These are phyloP conservation scores for Hsuehochloa calcarea DNA, from an alignment of 176 grass and related monocot genomes.

Conservation along the genomic window DNA sequence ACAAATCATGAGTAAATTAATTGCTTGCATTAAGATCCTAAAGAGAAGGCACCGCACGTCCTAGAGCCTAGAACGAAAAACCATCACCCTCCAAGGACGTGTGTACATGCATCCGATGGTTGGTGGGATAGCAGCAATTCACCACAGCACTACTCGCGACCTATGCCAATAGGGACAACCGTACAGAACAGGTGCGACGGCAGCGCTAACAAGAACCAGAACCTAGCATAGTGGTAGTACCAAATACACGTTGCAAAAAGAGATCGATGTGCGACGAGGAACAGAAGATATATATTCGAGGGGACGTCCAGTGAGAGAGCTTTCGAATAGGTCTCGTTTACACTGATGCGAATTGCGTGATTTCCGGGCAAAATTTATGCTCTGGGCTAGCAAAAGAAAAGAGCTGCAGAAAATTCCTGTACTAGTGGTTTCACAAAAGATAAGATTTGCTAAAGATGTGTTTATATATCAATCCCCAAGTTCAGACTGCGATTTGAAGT, in stretches of 20 bases:
- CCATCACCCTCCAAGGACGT: neutral
- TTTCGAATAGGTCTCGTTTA: constrained; percentile 32
- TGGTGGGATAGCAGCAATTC: constrained; percentile 47
- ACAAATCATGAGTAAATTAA: neutral
- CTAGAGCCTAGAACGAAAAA: neutral
- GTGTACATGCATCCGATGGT: constrained; percentile 31
- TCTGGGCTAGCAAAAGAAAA: neutral
- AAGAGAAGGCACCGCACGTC: neutral
- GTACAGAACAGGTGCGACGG: constrained; percentile 26
- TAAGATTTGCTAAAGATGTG: constrained; percentile 4
- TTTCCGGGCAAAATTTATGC: constrained; percentile 3
- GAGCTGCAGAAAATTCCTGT: neutral
- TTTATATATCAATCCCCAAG: neutral
- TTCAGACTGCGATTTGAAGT: neutral
- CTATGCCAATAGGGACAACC: constrained; percentile 28
- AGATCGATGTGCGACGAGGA: constrained; percentile 10
- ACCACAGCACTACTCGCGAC: constrained; percentile 40
- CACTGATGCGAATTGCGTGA: neutral
- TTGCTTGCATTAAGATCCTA: constrained; percentile 20
- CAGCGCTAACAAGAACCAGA: constrained; percentile 10
- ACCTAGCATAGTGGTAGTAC: neutral
- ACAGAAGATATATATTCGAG: neutral
- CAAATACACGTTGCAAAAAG: neutral
- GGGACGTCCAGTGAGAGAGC: neutral
- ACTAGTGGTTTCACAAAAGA: neutral